phyloP scores from a whole-genome alignment of 179 eudicot genomes.

The Gypsophila paniculata region DNA sequence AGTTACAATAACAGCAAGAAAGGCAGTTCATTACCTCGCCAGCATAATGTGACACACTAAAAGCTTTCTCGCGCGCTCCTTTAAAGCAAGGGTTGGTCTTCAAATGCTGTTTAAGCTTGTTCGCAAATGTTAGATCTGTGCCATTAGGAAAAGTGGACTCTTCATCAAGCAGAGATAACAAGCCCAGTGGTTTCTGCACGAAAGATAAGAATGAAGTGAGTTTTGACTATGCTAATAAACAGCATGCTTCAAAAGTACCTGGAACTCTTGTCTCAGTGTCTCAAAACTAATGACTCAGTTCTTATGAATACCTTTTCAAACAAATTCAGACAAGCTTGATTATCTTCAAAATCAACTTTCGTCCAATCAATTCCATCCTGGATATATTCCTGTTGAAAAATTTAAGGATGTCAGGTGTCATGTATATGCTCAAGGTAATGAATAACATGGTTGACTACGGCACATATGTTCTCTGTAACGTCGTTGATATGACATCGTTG shows the following conservation, averaged over 20 bases:
- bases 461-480: slow-evolving; percentile 7
- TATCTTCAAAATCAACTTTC: slow-evolving; percentile 94
- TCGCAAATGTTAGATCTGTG: slow-evolving; percentile 83
- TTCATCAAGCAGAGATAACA: slow-evolving; percentile 83
- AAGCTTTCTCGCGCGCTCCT: slow-evolving; percentile 82
- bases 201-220: slow-evolving; percentile 16
- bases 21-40: slow-evolving; percentile 65
- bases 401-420: neutral
- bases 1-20: neutral
- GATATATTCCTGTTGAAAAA: slow-evolving; percentile 70
- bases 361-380: slow-evolving; percentile 99
- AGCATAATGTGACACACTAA: slow-evolving; percentile 77
- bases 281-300: neutral
- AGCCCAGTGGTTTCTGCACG: slow-evolving; percentile 88
- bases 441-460: neutral
- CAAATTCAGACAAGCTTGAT: slow-evolving; percentile 90
- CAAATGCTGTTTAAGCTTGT: slow-evolving; percentile 89
- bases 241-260: neutral
- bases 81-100: slow-evolving; percentile 60
- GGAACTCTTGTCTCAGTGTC: neutral
- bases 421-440: neutral
- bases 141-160: slow-evolving; percentile 97
- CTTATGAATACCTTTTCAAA: slow-evolving; percentile 74
- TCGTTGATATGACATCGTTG: neutral
- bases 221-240: neutral